Evolutionary conservation across 768 basidiomycete species (phyloP).

Genomic region (Lactarius hengduanensis): DNA sequence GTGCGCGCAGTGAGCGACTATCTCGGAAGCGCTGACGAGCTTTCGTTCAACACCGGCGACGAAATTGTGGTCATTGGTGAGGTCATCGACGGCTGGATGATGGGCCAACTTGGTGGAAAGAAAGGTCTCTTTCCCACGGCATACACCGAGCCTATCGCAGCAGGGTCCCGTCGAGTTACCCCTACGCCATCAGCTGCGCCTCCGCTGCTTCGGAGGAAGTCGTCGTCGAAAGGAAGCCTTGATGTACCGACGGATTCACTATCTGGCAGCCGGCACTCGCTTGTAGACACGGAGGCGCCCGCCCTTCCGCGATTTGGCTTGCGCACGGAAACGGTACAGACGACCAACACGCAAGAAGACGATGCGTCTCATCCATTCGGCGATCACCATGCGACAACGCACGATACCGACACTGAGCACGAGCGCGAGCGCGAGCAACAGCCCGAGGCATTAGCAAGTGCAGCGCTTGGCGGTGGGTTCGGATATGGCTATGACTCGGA

Average conservation of each 20-base stretch:
- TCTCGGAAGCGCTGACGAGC: slow-evolving; percentile 70
- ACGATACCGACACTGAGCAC: slow-evolving; percentile 20
- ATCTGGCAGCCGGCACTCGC: slow-evolving; percentile 25
- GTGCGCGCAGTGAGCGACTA: slow-evolving; percentile 79
- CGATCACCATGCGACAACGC: slow-evolving; percentile 44
- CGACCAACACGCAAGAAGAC: slow-evolving; percentile 30
- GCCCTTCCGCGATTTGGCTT: slow-evolving; percentile 48
- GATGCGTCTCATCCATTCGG: slow-evolving; percentile 53
- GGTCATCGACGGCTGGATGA: slow-evolving; percentile 89
- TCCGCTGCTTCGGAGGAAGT: slow-evolving; percentile 17
- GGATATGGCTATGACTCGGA: slow-evolving; percentile 38
- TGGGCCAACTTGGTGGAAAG: slow-evolving; percentile 69
- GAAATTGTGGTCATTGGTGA: slow-evolving; percentile 76
- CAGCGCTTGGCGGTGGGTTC: slow-evolving; percentile 47
- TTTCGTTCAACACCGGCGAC: slow-evolving; percentile 70
- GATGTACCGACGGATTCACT: slow-evolving; percentile 15
- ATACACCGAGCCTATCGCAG: slow-evolving; percentile 55
- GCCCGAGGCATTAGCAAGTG: slow-evolving; percentile 20
- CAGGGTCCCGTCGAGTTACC: slow-evolving; percentile 32
- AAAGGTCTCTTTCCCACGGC: slow-evolving; percentile 81
- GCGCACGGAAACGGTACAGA: slow-evolving; percentile 41
- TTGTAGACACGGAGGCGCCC: slow-evolving; percentile 35
- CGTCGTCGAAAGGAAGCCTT: slow-evolving; percentile 11
- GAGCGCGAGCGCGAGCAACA: not conserved
- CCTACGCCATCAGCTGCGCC: slow-evolving; percentile 33